Base-by-base conservation (phyloP, 2,329 filamentous ascomycete genomes). In the Alternaria panax region DNA sequence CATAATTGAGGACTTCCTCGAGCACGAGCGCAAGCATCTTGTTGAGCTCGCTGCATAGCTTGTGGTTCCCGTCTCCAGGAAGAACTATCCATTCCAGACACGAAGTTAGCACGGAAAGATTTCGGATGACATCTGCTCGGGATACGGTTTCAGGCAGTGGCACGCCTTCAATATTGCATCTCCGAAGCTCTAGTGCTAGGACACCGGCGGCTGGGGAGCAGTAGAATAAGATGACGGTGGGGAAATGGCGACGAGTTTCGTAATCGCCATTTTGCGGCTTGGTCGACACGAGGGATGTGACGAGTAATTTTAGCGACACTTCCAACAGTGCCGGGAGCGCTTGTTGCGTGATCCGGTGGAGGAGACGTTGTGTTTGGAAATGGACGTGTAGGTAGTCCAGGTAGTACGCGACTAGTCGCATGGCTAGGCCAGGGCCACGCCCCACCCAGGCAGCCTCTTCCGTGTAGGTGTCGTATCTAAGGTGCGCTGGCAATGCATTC, bases 1-100 rank as follows among this genome's bases (percentile, higher is more conserved):
- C 70, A 47, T 76, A 75, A 45, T 78, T 76, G 12, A 78, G 68
- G 3, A 77, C 74, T 45, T 78, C 74, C 38, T 78, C 74, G 14
- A 78, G 47, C 1, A 78, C 69, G 30, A 74, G 38, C 2, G 73
- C 69, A 5, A 77, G 66, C 74, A 77, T 76, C 51, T 78, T 76
- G 57, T 76, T 78, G 8, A 77, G 65, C 57, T 78, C 75, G 40
- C 58, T 70, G 56, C 75, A 78, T 16, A 78, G 69, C 51, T 69
- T 73, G 60, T 76, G 71, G 46, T 78, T 77, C 5, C 74, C 75
- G 45, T 77, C 74, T 18, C 71, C 70, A 3, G 74, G 74, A 7
- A 75, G 58, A 7, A 76, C 67, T 1, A 74, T 68, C 73, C 74
- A 76, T 27, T 78, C 75, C 5, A 78, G 59, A 40, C 72, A 75